phyloP scores from a whole-genome alignment of 202 grass and related monocot genomes.

The Saccharum hybrid region DNA sequence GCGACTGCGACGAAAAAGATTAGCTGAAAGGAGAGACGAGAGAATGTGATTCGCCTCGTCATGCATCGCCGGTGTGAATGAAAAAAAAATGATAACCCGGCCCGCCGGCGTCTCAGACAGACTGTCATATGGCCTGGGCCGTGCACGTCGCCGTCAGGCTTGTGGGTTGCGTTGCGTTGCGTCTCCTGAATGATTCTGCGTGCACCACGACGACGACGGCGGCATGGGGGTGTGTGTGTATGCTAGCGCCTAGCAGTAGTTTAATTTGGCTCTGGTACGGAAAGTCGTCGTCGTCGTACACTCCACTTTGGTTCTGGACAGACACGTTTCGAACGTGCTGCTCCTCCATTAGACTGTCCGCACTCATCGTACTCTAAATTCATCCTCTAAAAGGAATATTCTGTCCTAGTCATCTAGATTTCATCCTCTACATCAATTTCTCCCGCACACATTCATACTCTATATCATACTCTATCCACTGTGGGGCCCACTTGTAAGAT shows the following conservation, averaged over 20 bases:
- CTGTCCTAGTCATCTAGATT: too few species aligned
- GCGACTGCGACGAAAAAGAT: not conserved
- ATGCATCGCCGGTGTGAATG: conserved; percentile 11
- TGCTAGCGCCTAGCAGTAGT: not conserved
- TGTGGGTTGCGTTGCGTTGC: not conserved
- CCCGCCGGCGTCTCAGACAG: not conserved
- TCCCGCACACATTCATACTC: too few species aligned
- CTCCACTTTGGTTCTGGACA: not conserved
- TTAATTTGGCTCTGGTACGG: not conserved
- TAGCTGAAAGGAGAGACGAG: not conserved
- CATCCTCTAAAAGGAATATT: too few species aligned
- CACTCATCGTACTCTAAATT: too few species aligned
- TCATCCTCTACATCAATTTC: too few species aligned
- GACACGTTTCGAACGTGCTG: conserved; percentile 39
- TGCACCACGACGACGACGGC: not conserved
- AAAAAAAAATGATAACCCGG: not conserved
- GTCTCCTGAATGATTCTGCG: not conserved
- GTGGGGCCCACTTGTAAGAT: too few species aligned
- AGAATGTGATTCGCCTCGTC: conserved; percentile 36
- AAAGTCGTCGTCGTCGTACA: too few species aligned
- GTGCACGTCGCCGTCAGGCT: conserved; percentile 37
- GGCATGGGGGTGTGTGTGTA: not conserved
- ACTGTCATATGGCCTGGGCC: not conserved
- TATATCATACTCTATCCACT: too few species aligned
- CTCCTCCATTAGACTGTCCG: too few species aligned